phyloP scores from a whole-genome alignment of 2,329 filamentous ascomycete genomes.

The Dendryphion nanum region DNA sequence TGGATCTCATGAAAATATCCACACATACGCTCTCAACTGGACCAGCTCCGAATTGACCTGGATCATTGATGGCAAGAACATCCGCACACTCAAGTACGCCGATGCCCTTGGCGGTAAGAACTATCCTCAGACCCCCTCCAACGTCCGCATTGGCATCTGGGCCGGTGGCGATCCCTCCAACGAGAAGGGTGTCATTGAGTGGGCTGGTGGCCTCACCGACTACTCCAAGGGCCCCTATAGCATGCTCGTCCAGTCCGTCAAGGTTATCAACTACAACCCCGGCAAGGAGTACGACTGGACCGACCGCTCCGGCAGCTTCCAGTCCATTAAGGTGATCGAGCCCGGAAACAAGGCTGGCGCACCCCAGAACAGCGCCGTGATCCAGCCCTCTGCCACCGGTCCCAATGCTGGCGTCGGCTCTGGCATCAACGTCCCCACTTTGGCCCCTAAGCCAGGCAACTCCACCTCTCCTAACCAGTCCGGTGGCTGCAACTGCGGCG shows the following conservation, averaged over 20 bases:
- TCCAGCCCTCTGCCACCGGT: conserved; percentile 27
- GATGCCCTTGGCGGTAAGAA: conserved; percentile 58
- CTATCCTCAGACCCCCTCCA: conserved; percentile 77
- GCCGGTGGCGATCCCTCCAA: conserved; percentile 48
- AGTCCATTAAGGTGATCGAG: conserved; percentile 49
- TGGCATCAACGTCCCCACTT: conserved; percentile 19
- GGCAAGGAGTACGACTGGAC: conserved; percentile 51
- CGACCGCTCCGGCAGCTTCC: conserved; percentile 48
- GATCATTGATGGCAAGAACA: conserved; percentile 65
- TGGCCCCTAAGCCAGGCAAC: neutral
- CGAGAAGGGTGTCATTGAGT: conserved; percentile 59
- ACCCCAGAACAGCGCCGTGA: conserved; percentile 22
- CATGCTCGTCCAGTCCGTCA: conserved; percentile 53
- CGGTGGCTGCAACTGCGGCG: conserved; percentile 21
- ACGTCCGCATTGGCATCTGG: conserved; percentile 48
- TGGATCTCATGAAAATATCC: conserved; percentile 54
- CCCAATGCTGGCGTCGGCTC: conserved; percentile 23
- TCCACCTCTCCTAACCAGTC: conserved; percentile 1
- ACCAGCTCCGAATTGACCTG: conserved; percentile 65
- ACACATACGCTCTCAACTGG: conserved; percentile 75
- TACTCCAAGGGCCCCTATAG: conserved; percentile 49
- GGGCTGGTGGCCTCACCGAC: conserved; percentile 62
- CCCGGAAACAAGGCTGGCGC: conserved; percentile 32
- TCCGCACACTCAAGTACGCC: conserved; percentile 62
- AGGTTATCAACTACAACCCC: conserved; percentile 54